Evolutionary conservation across 2,329 filamentous ascomycete genomes (phyloP).

Genomic region (Herpotrichia juniperi): DNA sequence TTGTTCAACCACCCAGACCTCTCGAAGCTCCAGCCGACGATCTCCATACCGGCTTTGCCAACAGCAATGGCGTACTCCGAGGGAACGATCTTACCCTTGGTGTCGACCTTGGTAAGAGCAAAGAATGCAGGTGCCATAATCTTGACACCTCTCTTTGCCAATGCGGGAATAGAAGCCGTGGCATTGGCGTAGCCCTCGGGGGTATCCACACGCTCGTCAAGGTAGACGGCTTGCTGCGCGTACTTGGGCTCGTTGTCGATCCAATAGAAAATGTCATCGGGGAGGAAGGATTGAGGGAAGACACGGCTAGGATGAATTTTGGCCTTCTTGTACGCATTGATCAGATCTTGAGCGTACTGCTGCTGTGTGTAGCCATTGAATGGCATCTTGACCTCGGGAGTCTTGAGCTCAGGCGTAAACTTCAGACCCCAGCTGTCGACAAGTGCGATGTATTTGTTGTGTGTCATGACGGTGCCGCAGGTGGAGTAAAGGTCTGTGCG

Average conservation of each 20-base stretch:
- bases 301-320: slow-evolving; percentile 48
- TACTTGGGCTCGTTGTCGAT: slow-evolving; percentile 65
- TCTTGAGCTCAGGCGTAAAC: slow-evolving; percentile 62
- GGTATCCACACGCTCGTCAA: slow-evolving; percentile 64
- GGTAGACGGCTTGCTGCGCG: slow-evolving; percentile 66
- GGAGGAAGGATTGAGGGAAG: slow-evolving; percentile 69
- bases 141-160: slow-evolving; percentile 64
- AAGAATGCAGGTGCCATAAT: slow-evolving; percentile 69
- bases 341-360: slow-evolving; percentile 68
- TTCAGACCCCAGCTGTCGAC: slow-evolving; percentile 64
- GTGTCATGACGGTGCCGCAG: slow-evolving; percentile 67
- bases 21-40: slow-evolving; percentile 74
- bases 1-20: slow-evolving; percentile 65
- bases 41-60: slow-evolving; percentile 65
- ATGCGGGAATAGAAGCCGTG: slow-evolving; percentile 61
- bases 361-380: slow-evolving; percentile 70
- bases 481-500: slow-evolving; percentile 70
- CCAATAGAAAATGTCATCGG: slow-evolving; percentile 70
- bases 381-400: slow-evolving; percentile 71
- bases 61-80: slow-evolving; percentile 67
- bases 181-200: slow-evolving; percentile 59
- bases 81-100: slow-evolving; percentile 63
- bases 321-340: slow-evolving; percentile 48
- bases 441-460: slow-evolving; percentile 67
- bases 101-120: slow-evolving; percentile 62